Conservation (phyloP, 75 land plant species). For the Cupressus sempervirens region DNA sequence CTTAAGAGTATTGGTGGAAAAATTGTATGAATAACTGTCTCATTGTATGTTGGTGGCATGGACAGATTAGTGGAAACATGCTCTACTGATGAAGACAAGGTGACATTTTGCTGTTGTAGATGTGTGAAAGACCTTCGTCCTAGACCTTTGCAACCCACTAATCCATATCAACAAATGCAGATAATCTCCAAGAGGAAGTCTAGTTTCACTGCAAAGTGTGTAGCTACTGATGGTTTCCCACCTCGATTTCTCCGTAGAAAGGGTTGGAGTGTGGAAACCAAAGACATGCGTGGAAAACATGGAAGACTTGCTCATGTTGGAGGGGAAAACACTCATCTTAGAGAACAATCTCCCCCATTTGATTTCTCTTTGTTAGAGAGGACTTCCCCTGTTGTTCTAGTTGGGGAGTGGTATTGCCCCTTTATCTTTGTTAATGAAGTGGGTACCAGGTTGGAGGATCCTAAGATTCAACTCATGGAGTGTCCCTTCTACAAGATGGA, state of each 20-base stretch:
- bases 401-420: neutral
- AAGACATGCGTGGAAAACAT: no score
- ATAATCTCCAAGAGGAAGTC: constrained; percentile 11
- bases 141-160: constrained; percentile 17
- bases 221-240: no score
- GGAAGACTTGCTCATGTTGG: no score
- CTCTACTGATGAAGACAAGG: constrained; percentile 16
- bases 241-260: no score
- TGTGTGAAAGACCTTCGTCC: constrained; percentile 19
- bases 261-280: no score
- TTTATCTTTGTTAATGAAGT: neutral
- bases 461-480: no score
- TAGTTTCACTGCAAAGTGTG: constrained; percentile 12
- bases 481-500: no score
- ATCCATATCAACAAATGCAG: constrained; percentile 34
- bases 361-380: neutral
- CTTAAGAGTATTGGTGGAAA: no score
- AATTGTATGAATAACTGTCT: no score
- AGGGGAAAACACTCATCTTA: neutral
- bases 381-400: no score
- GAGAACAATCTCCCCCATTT: neutral
- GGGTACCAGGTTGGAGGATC: no score
- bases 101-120: constrained; percentile 23
- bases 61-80: constrained; percentile 24
- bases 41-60: neutral